phyloP scores from a whole-genome alignment of 148 eudicot species.

The Camellia granthamiana region DNA sequence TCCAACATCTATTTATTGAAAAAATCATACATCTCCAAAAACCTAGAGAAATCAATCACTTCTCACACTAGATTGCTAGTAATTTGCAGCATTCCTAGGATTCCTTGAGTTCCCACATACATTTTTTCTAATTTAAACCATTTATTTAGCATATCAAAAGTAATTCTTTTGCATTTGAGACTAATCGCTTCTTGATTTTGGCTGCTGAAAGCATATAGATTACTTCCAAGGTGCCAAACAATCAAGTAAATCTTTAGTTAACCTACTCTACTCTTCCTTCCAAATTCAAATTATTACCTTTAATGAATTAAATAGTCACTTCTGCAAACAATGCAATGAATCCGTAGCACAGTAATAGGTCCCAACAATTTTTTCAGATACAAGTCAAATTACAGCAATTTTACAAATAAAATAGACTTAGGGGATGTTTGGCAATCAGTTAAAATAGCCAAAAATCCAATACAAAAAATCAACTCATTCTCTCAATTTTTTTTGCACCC shows the following conservation, averaged over 20 bases:
- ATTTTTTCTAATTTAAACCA: too few species aligned
- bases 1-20: neutral
- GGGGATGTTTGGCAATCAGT: neutral
- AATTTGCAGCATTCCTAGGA: neutral
- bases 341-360: neutral
- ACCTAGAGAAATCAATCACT: neutral
- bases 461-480: neutral
- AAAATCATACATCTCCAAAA: neutral
- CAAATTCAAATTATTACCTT: neutral
- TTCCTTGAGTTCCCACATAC: neutral
- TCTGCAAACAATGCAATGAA: neutral
- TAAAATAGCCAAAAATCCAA: neutral
- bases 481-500: too few species aligned
- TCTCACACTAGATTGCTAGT: neutral
- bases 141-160: too few species aligned
- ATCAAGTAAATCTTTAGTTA: neutral
- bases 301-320: neutral
- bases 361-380: neutral
- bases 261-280: neutral
- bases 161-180: neutral
- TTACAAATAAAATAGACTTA: neutral
- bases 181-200: neutral
- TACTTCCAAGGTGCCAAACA: neutral
- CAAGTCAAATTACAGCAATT: neutral
- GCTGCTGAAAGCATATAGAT: conserved; percentile 1